These are phyloP conservation scores for Sporothrix curviconia DNA, from an alignment of 2,329 filamentous ascomycete genomes.

Conservation along the genomic window DNA sequence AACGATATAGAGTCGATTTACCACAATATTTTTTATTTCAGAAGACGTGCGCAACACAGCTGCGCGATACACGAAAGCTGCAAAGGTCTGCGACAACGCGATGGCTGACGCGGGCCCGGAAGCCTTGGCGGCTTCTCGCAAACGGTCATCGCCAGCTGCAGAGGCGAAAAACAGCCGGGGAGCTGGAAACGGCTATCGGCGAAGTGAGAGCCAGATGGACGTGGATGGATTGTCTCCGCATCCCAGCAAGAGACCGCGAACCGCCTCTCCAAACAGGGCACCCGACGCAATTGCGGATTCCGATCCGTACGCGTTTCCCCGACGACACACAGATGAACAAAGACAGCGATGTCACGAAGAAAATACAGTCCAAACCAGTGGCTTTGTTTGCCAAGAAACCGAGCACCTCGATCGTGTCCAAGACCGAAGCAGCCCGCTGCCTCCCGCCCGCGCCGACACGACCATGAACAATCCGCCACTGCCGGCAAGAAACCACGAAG, in stretches of 20 bases:
- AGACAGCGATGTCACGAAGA: neutral
- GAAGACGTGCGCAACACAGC: neutral
- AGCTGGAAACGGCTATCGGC: neutral
- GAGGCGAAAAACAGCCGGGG: neutral
- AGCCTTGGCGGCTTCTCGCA: constrained; percentile 8
- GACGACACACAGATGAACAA: neutral
- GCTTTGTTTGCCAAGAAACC: neutral
- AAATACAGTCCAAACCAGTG: neutral
- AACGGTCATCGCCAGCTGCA: constrained; percentile 3
- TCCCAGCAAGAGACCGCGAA: neutral
- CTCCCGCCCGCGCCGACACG: neutral
- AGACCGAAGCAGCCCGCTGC: neutral
- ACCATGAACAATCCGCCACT: neutral
- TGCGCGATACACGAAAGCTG: neutral
- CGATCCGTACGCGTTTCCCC: constrained; percentile 10
- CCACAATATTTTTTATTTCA: neutral
- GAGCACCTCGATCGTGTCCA: neutral
- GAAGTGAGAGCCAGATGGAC: neutral
- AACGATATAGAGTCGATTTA: neutral
- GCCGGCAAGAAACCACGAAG: neutral
- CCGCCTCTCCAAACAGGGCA: neutral
- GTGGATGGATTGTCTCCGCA: neutral
- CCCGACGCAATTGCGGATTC: neutral
- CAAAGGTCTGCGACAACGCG: neutral
- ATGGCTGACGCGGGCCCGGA: constrained; percentile 11